These are phyloP conservation scores for Trifolium repens DNA, from an alignment of 306 rosid genomes.

Conservation along the genomic window DNA sequence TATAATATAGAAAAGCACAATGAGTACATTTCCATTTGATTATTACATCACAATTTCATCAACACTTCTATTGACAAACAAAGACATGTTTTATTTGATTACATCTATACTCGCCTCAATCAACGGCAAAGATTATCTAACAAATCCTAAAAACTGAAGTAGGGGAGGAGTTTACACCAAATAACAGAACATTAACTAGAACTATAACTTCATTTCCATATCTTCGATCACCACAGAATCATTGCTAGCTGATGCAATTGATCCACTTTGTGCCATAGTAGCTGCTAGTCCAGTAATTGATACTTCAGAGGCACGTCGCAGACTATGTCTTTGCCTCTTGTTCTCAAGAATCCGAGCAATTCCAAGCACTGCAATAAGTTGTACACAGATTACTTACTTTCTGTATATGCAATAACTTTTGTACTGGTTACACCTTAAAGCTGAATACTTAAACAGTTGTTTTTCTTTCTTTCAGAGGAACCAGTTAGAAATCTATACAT, in stretches of 20 bases:
- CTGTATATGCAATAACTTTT: background rate
- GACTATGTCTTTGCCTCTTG: too few relatives aligned
- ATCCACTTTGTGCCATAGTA: background rate
- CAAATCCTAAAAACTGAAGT: background rate
- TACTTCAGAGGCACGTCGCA: background rate
- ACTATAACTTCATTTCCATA: constrained; percentile 20
- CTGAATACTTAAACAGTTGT: background rate
- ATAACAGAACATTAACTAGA: constrained; percentile 1
- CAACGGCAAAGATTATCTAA: background rate
- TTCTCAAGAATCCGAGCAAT: background rate
- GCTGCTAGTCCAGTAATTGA: constrained; percentile 10
- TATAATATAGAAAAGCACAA: too few relatives aligned
- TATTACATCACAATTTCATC: background rate
- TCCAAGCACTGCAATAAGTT: background rate
- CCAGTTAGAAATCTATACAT: too few relatives aligned
- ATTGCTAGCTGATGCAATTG: background rate
- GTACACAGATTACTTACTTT: background rate
- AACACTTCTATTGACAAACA: background rate
- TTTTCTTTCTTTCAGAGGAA: too few relatives aligned
- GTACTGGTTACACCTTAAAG: background rate
- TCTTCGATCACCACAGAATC: background rate
- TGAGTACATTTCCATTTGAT: background rate
- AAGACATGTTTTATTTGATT: background rate
- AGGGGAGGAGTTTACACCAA: background rate
- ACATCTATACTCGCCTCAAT: background rate